Base-by-base conservation (phyloP, 2,329 filamentous ascomycete species). In the Fusarium compactum region DNA sequence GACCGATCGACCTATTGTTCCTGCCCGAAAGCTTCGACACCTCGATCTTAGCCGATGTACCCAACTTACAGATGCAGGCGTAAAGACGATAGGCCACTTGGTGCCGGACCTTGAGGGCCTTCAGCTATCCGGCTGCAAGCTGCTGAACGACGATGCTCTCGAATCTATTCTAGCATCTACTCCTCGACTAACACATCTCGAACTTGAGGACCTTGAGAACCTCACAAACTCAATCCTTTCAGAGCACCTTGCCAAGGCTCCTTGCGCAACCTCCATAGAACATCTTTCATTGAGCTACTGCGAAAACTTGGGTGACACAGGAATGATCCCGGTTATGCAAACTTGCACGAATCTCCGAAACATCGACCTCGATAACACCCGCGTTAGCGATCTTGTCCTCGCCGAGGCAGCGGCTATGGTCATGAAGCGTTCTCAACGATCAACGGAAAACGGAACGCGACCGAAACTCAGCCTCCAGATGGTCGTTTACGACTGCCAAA, bases 281-380 rank as follows among this genome's bases (percentile, higher is more conserved):
- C 94, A 98, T 77, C 86, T 98, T 8, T 95, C 93, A 57, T 87
- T 98, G 72, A 95, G 93, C 75, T 97, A 94, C 78, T 99, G 96
- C 78, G 95, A 97, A 78, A 90, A 88, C 58, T 81, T 99, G 4
- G 90, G 94, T 25, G 96, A 98, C 77, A 82, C 85, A 0, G 95
- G 95, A 59, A 92, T 98, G 87, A 84, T 97, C 1, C 92, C 92
- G 1, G 84, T 98, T 4, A 85, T 98, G 72, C 93, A 94, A 76
- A 87, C 86, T 30, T 97, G 94, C 79, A 85, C 86, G 0, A 85
- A 82, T 16, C 85, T 98, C 16, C 85, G 85, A 50, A 92, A 86
- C 30, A 82, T 97, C 16, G 93, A 97, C 55, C 90, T 98, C 85
- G 96, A 99, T 82, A 98, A 98, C 79, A 98, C 95, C 0, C 90